Base-by-base conservation (phyloP, 208 protist genomes). In the Acanthamoeba lenticulata region DNA sequence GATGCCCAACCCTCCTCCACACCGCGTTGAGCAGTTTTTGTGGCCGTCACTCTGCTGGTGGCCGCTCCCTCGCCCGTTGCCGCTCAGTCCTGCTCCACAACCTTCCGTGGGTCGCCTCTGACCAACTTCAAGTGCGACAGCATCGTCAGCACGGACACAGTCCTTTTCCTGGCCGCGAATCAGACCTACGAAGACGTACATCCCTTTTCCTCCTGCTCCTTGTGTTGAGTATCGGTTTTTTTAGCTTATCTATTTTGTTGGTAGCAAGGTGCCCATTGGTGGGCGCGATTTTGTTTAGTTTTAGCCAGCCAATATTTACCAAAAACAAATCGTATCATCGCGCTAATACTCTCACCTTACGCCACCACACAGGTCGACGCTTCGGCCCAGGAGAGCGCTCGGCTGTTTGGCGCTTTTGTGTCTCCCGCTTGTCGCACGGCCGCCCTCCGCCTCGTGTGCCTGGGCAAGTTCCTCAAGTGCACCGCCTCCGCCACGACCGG, bases 351-450 rank as follows among this genome's bases (percentile, higher is more conserved):
- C 9, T 60, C 29, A 6, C 19, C 21, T 15, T 27, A 4, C 1
- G 7, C 4, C 27, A 24, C 47, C 15, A 1, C 15, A 45, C 32
- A 85, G 74, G 74, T 85, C 27, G 85, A 91, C 27, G 85, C 49
- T 0, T 4, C 85, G 40, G 85, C 85, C 24, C 49, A 36, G 5
- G 52, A 24, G 24, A 91, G 55, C 32, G 69, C 85, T 3, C 45
- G 85, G 19, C 60, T 91, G 27, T 91, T 91, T 32, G 85, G 85
- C 6, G 85, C 85, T 3, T 91, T 91, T 2, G 85, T 91, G 34
- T 27, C 85, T 1, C 55, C 85, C 11, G 21, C 34, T 13, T 91
- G 85, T 36, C 83, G 83, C 32, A 65, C 49, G 5, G 83, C 83
- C 36, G 83, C 83, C 32, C 34, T 90, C 27, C 32, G 55, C 47